phyloP scores from a whole-genome alignment of 2,329 filamentous ascomycete species.

The Clarireedia paspali region DNA sequence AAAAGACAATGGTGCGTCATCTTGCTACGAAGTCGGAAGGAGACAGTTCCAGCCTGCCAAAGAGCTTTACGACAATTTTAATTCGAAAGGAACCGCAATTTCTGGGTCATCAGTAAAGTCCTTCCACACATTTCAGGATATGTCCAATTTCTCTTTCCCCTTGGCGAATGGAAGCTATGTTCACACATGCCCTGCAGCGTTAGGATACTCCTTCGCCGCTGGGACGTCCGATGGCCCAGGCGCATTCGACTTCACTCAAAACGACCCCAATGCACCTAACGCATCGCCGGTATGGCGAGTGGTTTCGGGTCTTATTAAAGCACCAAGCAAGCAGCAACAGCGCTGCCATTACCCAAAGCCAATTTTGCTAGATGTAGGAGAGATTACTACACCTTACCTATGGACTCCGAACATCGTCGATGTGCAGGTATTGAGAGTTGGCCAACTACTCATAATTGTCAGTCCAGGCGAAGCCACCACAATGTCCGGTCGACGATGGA shows the following conservation, averaged over 20 bases:
- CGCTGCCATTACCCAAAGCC: slow-evolving; percentile 76
- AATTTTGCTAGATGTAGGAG: slow-evolving; percentile 81
- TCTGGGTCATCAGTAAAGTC: slow-evolving; percentile 63
- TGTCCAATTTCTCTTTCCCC: slow-evolving; percentile 66
- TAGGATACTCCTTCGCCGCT: slow-evolving; percentile 89
- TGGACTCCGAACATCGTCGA: slow-evolving; percentile 93
- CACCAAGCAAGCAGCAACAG: slow-evolving; percentile 61
- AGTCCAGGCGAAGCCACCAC: slow-evolving; percentile 84
- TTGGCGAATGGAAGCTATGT: slow-evolving; percentile 65
- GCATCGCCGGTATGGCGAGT: slow-evolving; percentile 64
- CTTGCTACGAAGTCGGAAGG: slow-evolving; percentile 67
- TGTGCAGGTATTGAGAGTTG: slow-evolving; percentile 76
- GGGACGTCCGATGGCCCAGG: slow-evolving; percentile 90
- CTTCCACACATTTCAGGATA: slow-evolving; percentile 79
- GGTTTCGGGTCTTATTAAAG: slow-evolving; percentile 65
- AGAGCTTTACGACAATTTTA: slow-evolving; percentile 50
- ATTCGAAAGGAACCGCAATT: slow-evolving; percentile 37
- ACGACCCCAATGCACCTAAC: slow-evolving; percentile 63
- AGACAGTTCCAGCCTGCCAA: slow-evolving; percentile 61
- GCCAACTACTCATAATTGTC: slow-evolving; percentile 76
- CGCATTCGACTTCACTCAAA: slow-evolving; percentile 89
- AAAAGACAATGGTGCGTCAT: slow-evolving; percentile 64
- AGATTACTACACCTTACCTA: slow-evolving; percentile 67
- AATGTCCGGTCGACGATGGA: slow-evolving; percentile 88
- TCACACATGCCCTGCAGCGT: slow-evolving; percentile 73